Evolutionary conservation across 371 early-diverging fungal genomes (phyloP).

Genomic region (Paramicrosporidium saccamoebae): DNA sequence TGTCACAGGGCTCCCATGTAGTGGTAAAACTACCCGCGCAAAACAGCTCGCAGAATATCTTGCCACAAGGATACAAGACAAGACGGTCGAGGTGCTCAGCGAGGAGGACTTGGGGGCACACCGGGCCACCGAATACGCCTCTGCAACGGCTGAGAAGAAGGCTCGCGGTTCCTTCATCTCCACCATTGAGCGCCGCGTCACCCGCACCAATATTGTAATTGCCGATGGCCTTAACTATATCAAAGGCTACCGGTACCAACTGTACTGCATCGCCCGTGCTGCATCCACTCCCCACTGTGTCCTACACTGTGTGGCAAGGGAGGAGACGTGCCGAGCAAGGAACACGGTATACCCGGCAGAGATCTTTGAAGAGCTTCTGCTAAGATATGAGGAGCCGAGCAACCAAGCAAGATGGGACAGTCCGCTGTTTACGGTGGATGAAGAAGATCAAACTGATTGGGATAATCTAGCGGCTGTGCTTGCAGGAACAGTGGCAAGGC

Average conservation of each 20-base stretch:
- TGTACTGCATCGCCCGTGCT: conserved; percentile 61
- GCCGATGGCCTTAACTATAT: conserved; percentile 81
- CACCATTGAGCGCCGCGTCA: conserved; percentile 46
- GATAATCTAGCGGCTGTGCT: conserved; percentile 40
- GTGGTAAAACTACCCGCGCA: conserved; percentile 61
- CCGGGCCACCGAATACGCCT: conserved; percentile 17
- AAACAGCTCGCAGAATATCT: conserved; percentile 24
- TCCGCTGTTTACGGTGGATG: conserved; percentile 53
- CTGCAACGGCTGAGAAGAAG: conserved; percentile 46
- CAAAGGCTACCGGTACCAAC: conserved; percentile 85
- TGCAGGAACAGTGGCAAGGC: conserved; percentile 26
- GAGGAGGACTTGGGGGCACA: conserved; percentile 32
- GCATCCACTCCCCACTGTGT: conserved; percentile 63
- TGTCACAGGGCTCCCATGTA: conserved; percentile 51
- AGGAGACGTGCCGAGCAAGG: conserved; percentile 20
- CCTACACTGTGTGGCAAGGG: conserved; percentile 29
- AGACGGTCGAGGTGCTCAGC: conserved; percentile 25
- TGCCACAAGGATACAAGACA: conserved; percentile 9
- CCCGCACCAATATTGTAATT: conserved; percentile 48
- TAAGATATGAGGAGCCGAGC: conserved; percentile 80
- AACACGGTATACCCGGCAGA: conserved; percentile 19
- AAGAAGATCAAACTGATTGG: conserved; percentile 10
- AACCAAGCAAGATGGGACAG: conserved; percentile 68
- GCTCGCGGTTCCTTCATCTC: conserved; percentile 59
- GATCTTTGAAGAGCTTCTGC: conserved; percentile 42